Evolutionary conservation across 306 rosid species (phyloP), one percentile per base, ranked within the genome.

Genomic region (Acacia melanoxylon): DNA sequence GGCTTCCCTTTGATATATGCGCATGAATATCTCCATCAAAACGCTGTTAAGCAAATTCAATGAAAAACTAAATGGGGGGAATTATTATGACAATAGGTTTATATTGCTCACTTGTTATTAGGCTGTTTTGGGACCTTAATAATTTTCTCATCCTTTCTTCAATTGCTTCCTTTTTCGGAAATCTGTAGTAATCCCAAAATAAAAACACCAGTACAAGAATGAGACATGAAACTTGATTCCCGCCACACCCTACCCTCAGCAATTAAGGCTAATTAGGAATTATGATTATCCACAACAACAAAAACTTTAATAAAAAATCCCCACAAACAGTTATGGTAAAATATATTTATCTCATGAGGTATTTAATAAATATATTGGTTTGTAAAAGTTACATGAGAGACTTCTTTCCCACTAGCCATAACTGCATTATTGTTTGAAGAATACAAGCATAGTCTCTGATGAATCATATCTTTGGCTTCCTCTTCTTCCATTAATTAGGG

Each of bases 361-460:
- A 35, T 35, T 35, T 35, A 5, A 35, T 35, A 35, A 35, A 35
- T 35, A 35, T 5, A 35, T 35, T 35, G 5, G 40, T 35, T 35
- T 35, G 40, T 35, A 35, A 35, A 35, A 42, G 46, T 42, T 42
- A 10, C 46, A 1, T 42, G 11, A 76, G 97, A 89, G 75, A 91
- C 16, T 56, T 35, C 45, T 17, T 91, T 91, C 45, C 88, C 91
- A 54, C 84, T 87, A 73, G 67, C 61, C 82, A 78, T 78, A 19
- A 81, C 44, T 44, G 86, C 72, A 80, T 33, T 65, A 8, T 63
- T 29, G 4, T 80, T 90, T 78, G 92, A 88, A 86, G 92, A 88
- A 86, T 93, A 89, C 94, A 93, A 75, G 97, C 93, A 85, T 91
- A 98, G 6, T 91, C 92, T 42, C 70, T 91, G 99, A 95, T 5